Percentiles rank a stretch among this genome's conserved stretches.
These are phyloP conservation scores for Asterella californica DNA, from an alignment of 225 moss, liverwort and hornwort genomes.

Conservation along the genomic window DNA sequence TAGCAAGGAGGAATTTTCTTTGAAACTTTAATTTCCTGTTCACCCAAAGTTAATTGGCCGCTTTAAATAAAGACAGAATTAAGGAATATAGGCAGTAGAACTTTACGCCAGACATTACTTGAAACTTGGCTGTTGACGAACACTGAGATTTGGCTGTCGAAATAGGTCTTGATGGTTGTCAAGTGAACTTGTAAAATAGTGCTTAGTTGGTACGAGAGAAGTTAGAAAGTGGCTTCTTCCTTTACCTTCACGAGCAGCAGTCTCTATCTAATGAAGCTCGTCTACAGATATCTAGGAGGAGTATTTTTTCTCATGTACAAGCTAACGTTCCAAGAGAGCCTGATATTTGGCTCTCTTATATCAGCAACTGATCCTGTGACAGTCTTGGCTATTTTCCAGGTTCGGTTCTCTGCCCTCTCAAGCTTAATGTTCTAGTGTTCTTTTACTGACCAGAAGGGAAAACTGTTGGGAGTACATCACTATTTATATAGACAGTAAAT, in stretches of 20 bases:
- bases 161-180: neutral
- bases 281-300: constrained; percentile 79
- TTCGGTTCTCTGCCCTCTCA: constrained; percentile 1
- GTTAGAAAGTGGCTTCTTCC: neutral
- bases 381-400: constrained; percentile 94
- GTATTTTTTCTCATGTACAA: constrained; percentile 89
- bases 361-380: constrained; percentile 99
- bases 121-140: neutral
- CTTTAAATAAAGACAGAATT: neutral
- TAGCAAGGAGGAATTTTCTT: neutral
- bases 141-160: neutral
- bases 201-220: neutral
- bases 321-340: constrained; percentile 81
- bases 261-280: neutral
- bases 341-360: constrained; percentile 96
- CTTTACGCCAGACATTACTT: neutral
- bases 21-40: neutral
- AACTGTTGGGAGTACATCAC: neutral
- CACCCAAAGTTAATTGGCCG: neutral
- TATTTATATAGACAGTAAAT: neutral
- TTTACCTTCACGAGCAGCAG: neutral
- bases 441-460: neutral
- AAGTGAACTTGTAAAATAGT: neutral
- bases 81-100: neutral
- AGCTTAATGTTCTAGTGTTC: neutral